Evolutionary conservation across 257 asterid species (phyloP).

Genomic region (Solanum pinnatisectum): DNA sequence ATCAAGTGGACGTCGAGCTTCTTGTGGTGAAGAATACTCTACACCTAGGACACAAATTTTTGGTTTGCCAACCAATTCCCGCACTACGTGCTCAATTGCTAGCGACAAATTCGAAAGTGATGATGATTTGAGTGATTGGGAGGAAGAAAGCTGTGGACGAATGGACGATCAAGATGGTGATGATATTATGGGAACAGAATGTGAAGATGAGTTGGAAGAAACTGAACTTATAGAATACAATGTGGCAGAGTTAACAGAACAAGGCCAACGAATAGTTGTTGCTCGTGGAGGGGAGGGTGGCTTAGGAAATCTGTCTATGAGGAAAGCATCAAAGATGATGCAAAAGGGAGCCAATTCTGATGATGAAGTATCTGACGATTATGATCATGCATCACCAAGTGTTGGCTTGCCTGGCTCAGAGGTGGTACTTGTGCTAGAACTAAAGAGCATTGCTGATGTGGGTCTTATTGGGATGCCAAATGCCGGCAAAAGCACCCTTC

Average conservation of each 20-base stretch:
- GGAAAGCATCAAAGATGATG: conserved; percentile 11
- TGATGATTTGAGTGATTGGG: conserved; percentile 3
- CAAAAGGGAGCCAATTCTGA: conserved; percentile 15
- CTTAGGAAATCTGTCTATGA: conserved; percentile 47
- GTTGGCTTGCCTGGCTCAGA: conserved; percentile 65
- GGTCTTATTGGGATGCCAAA: conserved; percentile 97
- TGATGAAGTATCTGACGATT: conserved; percentile 25
- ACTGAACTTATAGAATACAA: conserved; percentile 35
- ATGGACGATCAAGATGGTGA: conserved; percentile 29
- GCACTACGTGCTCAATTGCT: conserved; percentile 16
- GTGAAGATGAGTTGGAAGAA: conserved; percentile 35
- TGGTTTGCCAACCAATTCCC: background rate
- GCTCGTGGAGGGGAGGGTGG: conserved; percentile 94
- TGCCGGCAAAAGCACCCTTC: conserved; percentile 95
- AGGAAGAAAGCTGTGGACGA: conserved; percentile 23
- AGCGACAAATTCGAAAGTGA: conserved; percentile 8
- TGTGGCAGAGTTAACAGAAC: conserved; percentile 75
- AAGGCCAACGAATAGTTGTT: conserved; percentile 62
- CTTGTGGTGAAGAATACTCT: conserved; percentile 5
- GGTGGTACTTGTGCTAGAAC: conserved; percentile 61
- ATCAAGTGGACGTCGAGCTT: background rate
- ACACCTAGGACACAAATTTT: background rate
- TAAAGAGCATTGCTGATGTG: conserved; percentile 87
- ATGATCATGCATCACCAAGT: conserved; percentile 1
- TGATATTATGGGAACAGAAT: conserved; percentile 20